A percentile compares a stretch with the other conserved stretches of the same genome.
These are phyloP conservation scores for Apiospora koreana DNA, from an alignment of 2,329 filamentous ascomycete species.

Conservation along the genomic window DNA sequence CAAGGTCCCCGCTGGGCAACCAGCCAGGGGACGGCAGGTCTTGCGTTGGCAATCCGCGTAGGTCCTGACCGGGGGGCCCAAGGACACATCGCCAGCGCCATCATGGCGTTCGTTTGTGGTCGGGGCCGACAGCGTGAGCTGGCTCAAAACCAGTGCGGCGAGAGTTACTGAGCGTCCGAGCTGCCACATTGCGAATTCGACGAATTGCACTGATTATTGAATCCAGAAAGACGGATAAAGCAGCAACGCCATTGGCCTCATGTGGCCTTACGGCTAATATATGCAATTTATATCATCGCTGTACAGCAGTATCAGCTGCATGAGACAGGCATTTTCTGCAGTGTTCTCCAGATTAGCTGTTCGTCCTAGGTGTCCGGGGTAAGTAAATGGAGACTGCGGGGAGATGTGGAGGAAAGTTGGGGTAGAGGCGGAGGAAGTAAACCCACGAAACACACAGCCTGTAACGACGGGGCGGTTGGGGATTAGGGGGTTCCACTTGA, in stretches of 20 bases:
- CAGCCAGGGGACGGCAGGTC: conserved; percentile 34
- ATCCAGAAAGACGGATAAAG: not conserved
- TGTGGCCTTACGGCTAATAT: not conserved
- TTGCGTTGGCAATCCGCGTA: conserved; percentile 31
- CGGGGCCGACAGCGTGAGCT: not conserved
- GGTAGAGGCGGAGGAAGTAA: conserved; percentile 12
- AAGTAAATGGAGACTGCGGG: conserved; percentile 7
- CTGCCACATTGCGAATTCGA: not conserved
- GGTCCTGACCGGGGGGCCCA: conserved; percentile 5
- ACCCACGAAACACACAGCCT: conserved; percentile 15
- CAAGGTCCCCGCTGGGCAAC: conserved; percentile 42
- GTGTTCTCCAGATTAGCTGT: not conserved
- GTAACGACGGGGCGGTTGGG: not conserved
- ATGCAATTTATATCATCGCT: not conserved
- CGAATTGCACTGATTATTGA: not conserved
- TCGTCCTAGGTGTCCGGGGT: not conserved
- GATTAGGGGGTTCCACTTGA: not conserved
- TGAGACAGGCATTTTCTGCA: not conserved
- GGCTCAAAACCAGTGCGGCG: not conserved
- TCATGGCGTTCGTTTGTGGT: not conserved
- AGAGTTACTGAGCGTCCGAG: not conserved
- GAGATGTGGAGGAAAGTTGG: not conserved
- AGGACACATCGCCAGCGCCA: not conserved
- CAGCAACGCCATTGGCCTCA: too few relatives aligned
- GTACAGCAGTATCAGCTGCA: too few relatives aligned